Evolutionary conservation across 2,329 filamentous ascomycete genomes (phyloP).

Genomic region (Fusarium dimerum): DNA sequence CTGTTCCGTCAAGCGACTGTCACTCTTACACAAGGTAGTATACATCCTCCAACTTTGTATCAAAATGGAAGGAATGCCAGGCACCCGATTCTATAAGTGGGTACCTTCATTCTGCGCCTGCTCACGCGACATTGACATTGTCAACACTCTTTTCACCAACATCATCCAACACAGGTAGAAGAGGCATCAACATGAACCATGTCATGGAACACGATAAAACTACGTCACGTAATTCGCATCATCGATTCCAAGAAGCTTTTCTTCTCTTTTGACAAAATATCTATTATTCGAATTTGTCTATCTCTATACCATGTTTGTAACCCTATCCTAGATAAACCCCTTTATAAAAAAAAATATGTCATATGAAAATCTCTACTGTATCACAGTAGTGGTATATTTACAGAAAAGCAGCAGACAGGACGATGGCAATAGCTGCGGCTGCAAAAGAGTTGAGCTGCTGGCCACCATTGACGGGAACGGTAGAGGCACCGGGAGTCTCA

Average conservation of each 20-base stretch:
- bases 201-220: no score
- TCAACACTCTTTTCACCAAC: neutral
- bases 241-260: no score
- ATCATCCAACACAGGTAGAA: neutral
- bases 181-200: no score
- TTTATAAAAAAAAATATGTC: neutral
- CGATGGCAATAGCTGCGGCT: slow-evolving; percentile 33
- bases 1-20: no score
- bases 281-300: no score
- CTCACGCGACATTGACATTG: neutral
- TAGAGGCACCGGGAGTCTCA: slow-evolving; percentile 4
- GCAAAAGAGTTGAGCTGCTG: slow-evolving; percentile 33
- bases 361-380: neutral
- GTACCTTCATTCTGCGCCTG: neutral
- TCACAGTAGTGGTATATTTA: slow-evolving; percentile 15
- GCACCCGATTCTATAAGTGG: no score
- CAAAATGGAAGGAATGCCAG: no score
- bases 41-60: no score
- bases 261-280: no score
- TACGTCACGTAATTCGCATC: no score
- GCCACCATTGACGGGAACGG: slow-evolving; percentile 16
- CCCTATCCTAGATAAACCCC: neutral
- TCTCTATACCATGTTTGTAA: no score
- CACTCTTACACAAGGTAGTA: no score
- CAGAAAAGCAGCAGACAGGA: slow-evolving; percentile 33